Percentiles rank a stretch among this genome's conserved stretches.
Evolutionary conservation across 306 rosid genomes (phyloP).

Genomic region (Arachis stenosperma): DNA sequence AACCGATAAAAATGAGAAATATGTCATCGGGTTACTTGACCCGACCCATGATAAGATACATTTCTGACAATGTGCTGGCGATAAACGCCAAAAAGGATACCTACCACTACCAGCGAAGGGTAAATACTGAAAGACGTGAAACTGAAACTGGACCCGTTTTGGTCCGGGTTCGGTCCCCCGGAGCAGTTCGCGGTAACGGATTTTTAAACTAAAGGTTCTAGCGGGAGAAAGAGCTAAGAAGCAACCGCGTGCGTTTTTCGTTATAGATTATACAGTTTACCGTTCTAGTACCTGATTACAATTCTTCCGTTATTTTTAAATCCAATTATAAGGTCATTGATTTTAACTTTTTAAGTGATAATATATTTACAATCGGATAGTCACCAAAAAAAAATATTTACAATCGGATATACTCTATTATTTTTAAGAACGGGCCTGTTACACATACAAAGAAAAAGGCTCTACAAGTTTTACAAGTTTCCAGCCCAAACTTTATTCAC

Average conservation of each 20-base stretch:
- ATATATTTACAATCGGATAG: too few species aligned
- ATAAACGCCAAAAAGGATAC: background rate
- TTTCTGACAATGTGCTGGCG: background rate
- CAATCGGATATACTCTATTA: too few species aligned
- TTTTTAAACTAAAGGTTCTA: background rate
- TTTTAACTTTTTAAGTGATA: too few species aligned
- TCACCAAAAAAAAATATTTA: too few species aligned
- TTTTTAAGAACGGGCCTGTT: too few species aligned
- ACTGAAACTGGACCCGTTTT: background rate
- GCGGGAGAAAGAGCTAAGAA: background rate
- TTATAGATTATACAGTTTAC: background rate
- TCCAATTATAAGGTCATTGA: too few species aligned
- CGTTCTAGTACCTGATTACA: too few species aligned
- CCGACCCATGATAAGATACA: constrained; percentile 6
- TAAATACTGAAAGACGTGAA: background rate
- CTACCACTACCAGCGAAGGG: constrained; percentile 29
- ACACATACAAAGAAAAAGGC: too few species aligned
- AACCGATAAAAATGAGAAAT: constrained; percentile 26
- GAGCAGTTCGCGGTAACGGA: background rate
- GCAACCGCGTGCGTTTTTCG: background rate
- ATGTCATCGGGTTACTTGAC: constrained; percentile 28
- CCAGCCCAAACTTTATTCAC: too few species aligned
- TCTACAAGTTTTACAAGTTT: too few species aligned
- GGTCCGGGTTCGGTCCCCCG: background rate
- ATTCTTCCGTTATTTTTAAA: too few species aligned